phyloP scores from a whole-genome alignment of 1,284 basidiomycete genomes.

The Singerocomus rubriflavus region DNA sequence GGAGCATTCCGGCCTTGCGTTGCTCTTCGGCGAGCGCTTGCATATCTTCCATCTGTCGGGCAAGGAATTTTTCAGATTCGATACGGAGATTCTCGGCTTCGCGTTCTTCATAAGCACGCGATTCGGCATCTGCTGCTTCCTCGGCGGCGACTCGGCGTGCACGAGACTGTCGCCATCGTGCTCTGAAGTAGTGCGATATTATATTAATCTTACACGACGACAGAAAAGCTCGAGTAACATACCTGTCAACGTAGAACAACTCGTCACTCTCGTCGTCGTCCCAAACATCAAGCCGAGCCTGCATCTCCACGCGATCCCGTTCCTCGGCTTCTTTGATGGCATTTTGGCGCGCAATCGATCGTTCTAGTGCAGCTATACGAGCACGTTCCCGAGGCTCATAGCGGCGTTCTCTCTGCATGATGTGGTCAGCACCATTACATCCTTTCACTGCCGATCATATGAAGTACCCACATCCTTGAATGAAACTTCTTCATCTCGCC shows the following conservation, averaged over 20 bases:
- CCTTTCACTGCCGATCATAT: neutral
- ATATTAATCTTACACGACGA: neutral
- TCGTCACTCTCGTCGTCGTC: slow-evolving; percentile 91
- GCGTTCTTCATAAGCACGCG: slow-evolving; percentile 75
- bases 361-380: slow-evolving; percentile 71
- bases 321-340: slow-evolving; percentile 74
- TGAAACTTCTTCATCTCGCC: slow-evolving; percentile 76
- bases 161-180: slow-evolving; percentile 74
- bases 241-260: slow-evolving; percentile 83
- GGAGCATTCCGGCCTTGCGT: slow-evolving; percentile 81
- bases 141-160: slow-evolving; percentile 66
- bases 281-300: slow-evolving; percentile 73
- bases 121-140: slow-evolving; percentile 79
- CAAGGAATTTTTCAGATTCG: slow-evolving; percentile 86
- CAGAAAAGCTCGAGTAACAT: slow-evolving; percentile 13
- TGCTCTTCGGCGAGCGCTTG: slow-evolving; percentile 84
- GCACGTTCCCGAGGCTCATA: slow-evolving; percentile 59
- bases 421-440: slow-evolving; percentile 1
- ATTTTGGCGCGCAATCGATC: slow-evolving; percentile 68
- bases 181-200: slow-evolving; percentile 34
- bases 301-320: slow-evolving; percentile 68
- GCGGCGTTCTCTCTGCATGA: slow-evolving; percentile 62
- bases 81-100: slow-evolving; percentile 79
- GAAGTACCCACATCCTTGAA: slow-evolving; percentile 74
- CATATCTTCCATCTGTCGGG: slow-evolving; percentile 88